phyloP scores from a whole-genome alignment of 2,329 filamentous ascomycete species.

The Fusarium lateritium region DNA sequence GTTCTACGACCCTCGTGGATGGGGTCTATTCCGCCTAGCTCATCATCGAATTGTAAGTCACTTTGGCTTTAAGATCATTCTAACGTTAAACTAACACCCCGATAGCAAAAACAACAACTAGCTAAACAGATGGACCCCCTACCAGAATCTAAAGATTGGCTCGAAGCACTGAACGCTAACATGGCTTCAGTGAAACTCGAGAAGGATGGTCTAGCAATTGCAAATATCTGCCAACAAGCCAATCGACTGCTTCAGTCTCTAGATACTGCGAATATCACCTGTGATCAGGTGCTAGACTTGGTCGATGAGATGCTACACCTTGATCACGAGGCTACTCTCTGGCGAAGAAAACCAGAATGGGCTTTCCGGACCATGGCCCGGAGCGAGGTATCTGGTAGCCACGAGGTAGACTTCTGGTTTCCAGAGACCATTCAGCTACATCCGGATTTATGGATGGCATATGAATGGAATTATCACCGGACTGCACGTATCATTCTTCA shows the following conservation, averaged over 20 bases:
- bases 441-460: conserved; percentile 57
- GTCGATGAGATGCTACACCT: conserved; percentile 52
- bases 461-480: conserved; percentile 60
- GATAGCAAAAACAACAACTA: conserved; percentile 56
- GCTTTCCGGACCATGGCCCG: conserved; percentile 47
- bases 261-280: background rate
- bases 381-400: conserved; percentile 31
- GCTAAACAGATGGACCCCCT: conserved; percentile 50
- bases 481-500: conserved; percentile 56
- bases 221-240: conserved; percentile 50
- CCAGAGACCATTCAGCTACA: conserved; percentile 54
- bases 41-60: conserved; percentile 54
- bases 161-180: conserved; percentile 51
- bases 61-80: fast-evolving
- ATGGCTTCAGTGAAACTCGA: conserved; percentile 38
- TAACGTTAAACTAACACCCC: background rate
- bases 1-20: conserved; percentile 55
- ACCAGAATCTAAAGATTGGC: conserved; percentile 50
- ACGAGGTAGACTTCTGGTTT: conserved; percentile 14
- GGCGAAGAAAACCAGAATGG: conserved; percentile 55
- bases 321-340: conserved; percentile 50
- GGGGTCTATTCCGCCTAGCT: conserved; percentile 58
- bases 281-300: conserved; percentile 40
- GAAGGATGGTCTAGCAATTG: conserved; percentile 33
- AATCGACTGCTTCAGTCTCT: conserved; percentile 46